phyloP scores from a whole-genome alignment of 2,329 filamentous ascomycete species.

The Alternaria ethzedia region DNA sequence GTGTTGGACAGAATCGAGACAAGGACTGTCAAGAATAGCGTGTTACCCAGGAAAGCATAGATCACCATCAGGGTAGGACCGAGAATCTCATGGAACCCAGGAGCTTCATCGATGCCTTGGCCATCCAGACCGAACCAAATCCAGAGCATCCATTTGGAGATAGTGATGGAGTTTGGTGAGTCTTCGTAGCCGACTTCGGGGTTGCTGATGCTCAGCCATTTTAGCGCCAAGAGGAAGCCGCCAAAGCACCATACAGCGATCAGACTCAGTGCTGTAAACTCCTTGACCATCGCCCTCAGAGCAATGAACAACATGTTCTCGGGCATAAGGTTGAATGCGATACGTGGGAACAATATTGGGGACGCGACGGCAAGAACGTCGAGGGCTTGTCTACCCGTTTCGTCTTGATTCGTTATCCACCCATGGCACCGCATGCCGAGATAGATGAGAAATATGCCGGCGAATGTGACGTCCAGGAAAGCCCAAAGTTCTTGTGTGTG shows the following conservation, averaged over 20 bases:
- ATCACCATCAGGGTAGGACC: slow-evolving; percentile 81
- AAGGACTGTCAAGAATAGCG: slow-evolving; percentile 84
- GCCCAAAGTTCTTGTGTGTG: slow-evolving; percentile 91
- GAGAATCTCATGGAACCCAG: slow-evolving; percentile 78
- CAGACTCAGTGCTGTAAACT: slow-evolving; percentile 79
- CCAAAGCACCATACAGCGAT: slow-evolving; percentile 83
- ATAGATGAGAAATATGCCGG: slow-evolving; percentile 73
- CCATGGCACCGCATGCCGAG: slow-evolving; percentile 71
- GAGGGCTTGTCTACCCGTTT: slow-evolving; percentile 69
- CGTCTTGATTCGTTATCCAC: slow-evolving; percentile 58
- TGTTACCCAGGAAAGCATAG: slow-evolving; percentile 86
- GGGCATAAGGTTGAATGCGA: slow-evolving; percentile 83
- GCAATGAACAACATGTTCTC: slow-evolving; percentile 86
- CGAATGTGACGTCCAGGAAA: slow-evolving; percentile 81
- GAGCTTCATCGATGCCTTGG: slow-evolving; percentile 62
- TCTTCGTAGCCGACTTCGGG: slow-evolving; percentile 37
- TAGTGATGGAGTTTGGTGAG: slow-evolving; percentile 67
- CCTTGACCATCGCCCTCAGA: slow-evolving; percentile 81
- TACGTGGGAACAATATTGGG: slow-evolving; percentile 75
- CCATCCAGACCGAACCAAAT: slow-evolving; percentile 89
- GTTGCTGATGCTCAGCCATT: slow-evolving; percentile 69
- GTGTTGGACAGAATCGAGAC: slow-evolving; percentile 88
- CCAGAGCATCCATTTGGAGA: slow-evolving; percentile 90
- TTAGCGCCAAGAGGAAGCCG: slow-evolving; percentile 79
- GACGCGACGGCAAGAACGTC: slow-evolving; percentile 82